Evolutionary conservation across 345 rosid genomes (phyloP), one percentile per base, ranked within the genome.

Genomic region (Adansonia digitata): DNA sequence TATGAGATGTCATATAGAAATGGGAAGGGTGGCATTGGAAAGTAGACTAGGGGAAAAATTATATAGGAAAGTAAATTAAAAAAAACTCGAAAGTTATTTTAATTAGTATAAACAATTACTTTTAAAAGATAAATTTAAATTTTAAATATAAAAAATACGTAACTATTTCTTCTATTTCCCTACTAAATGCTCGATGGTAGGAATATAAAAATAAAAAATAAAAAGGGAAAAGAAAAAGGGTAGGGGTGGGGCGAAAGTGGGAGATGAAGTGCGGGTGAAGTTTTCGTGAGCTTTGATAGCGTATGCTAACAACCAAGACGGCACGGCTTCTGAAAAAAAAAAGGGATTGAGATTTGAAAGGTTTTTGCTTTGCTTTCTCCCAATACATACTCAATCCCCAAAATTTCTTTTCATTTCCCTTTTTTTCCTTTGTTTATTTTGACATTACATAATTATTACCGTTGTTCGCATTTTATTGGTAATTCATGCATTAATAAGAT

Each of bases 271-370:
- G 84, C 71, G 71, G 84, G 69, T 12, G 43, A 84, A 85, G 92
- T 39, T 64, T 77, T 60, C n/a, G 79, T 26, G 39, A 60, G 77
- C 62, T 24, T 67, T 71, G 56, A 67, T 51, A 61, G 79, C 22
- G 45, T 27, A 69, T 45, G 59, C 43, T 17, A 81, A 83, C 29
- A 55, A 55, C 60, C 88, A 79, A 59, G 83, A 90, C 92, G 90
- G 90, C 92, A 90, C 90, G 94, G 81, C 89, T 78, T 83, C 89
- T 83, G 76, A 80, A 82, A 83, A 52, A 75, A 80, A 82, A 73
- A 31, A 2, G 82, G 83, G 52, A 72, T 69, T 72, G 24, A 49
- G 76, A 69, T 74, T 69, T 72, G n/a, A 49, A 72, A 76, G 67
- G 51, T n/a, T 46, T 70, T 64, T 76, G 78, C 68, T 78, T n/a